Evolutionary conservation across 2,329 filamentous ascomycete species (phyloP).

Genomic region (Alternaria sp.): DNA sequence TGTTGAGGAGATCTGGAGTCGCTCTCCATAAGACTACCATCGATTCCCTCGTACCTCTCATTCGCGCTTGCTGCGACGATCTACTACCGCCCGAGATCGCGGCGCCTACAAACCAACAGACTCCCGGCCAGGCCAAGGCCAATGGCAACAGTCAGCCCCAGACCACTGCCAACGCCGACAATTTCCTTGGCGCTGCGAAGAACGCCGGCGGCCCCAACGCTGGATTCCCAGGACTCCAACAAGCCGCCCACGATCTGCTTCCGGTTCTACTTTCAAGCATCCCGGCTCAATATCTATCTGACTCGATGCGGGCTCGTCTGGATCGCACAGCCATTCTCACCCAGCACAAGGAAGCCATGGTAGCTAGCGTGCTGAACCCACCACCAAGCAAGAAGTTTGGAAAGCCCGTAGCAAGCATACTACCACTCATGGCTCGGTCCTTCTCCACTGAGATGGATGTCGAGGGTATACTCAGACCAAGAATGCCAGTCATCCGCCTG

Average conservation of each 20-base stretch:
- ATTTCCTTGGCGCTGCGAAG: slow-evolving; percentile 64
- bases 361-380: slow-evolving; percentile 83
- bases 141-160: slow-evolving; percentile 42
- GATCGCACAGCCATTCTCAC: slow-evolving; percentile 81
- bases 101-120: slow-evolving; percentile 47
- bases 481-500: slow-evolving; percentile 53
- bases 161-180: slow-evolving; percentile 69
- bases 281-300: slow-evolving; percentile 70
- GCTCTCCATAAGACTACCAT: slow-evolving; percentile 71
- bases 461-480: slow-evolving; percentile 70
- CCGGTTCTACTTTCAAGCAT: slow-evolving; percentile 66
- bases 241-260: slow-evolving; percentile 68
- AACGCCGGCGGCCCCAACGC: slow-evolving; percentile 36
- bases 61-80: slow-evolving; percentile 76
- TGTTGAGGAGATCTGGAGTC: slow-evolving; percentile 69
- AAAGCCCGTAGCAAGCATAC: slow-evolving; percentile 70
- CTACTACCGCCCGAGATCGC: slow-evolving; percentile 60
- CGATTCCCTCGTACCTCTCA: slow-evolving; percentile 65
- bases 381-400: slow-evolving; percentile 66
- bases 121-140: slow-evolving; percentile 49
- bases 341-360: slow-evolving; percentile 72
- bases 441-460: slow-evolving; percentile 69
- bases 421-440: slow-evolving; percentile 76
- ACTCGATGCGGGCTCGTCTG: slow-evolving; percentile 73
- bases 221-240: slow-evolving; percentile 56